Evolutionary conservation across 768 basidiomycete genomes (phyloP), one percentile per base, ranked within the genome.

Genomic region (Psilocybe tampanensis): DNA sequence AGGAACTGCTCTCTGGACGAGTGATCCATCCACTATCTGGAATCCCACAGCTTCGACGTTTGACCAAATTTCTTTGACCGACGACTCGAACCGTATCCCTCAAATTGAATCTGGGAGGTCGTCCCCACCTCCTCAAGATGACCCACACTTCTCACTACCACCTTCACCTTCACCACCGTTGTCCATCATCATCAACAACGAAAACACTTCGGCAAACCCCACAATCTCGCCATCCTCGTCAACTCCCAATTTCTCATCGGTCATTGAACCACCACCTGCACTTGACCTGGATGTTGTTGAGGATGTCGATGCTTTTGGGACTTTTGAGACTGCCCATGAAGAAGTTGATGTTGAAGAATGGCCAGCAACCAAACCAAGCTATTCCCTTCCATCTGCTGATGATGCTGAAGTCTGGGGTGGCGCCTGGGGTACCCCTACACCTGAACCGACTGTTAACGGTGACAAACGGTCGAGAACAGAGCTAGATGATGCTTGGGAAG

Each of bases 401-500:
- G 63, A 66, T 17, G 66, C 68, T n/a, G n/a, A n/a, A 44, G 75
- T 72, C 41, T 83, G 81, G 82, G 73, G 68, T 39, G 56, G 72
- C 17, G 65, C 76, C 11, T 84, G 84, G 84, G 70, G 67, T 15
- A 65, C 59, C 22, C 49, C 44, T 43, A 60, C 55, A 13, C 52
- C 47, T 2, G 52, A 59, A 26, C 51, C 61, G 68, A 49, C 44
- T 50, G 9, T 47, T 54, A 36, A 19, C 19, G 36, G 44, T 15
- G 62, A 68, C 36, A 9, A 29, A 29, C 29, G 9, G 29, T 33
- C 52, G n/a, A 55, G n/a, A 24, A 65, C 68, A 7, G 71, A 74
- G 43, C 64, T 68, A 6, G 67, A 73, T 5, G 87, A 91, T 64
- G 86, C 88, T 69, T 90, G 90, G 89, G 88, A 88, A 60, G 63